These are phyloP conservation scores for Choiromyces venosus DNA, from an alignment of 495 filamentous ascomycete genomes.

Conservation along the genomic window DNA sequence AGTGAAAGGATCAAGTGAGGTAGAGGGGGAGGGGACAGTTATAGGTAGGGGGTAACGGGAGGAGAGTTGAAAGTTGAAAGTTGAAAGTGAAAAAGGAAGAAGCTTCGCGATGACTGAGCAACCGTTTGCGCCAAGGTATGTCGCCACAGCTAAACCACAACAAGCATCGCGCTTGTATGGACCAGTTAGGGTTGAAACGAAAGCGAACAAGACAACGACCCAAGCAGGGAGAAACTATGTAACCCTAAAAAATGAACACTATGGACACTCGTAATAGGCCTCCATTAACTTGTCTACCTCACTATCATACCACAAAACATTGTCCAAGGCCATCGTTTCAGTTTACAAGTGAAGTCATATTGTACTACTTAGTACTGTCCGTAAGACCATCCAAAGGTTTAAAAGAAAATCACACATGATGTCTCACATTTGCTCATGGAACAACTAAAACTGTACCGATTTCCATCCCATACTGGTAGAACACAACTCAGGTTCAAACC, in stretches of 20 bases:
- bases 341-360: not conserved
- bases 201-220: not conserved
- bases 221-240: not conserved
- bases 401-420: not conserved
- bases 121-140: conserved; percentile 22
- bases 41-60: conserved; percentile 1
- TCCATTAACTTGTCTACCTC: not conserved
- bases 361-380: no score
- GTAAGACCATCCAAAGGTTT: no score
- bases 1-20: conserved; percentile 10
- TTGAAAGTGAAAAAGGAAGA: conserved; percentile 33
- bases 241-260: no score
- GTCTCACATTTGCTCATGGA: not conserved
- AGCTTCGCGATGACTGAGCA: conserved; percentile 40
- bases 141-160: conserved; percentile 17
- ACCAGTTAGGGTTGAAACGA: not conserved
- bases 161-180: not conserved
- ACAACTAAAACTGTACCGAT: not conserved
- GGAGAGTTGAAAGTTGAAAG: conserved; percentile 19
- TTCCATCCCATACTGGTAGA: not conserved
- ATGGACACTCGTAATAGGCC: no score
- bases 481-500: not conserved
- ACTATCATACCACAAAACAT: not conserved
- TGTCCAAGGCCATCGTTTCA: not conserved
- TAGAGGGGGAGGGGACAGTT: conserved; percentile 18